A percentile compares a stretch with the other conserved stretches of the same genome.
phyloP scores from a whole-genome alignment of 2,329 filamentous ascomycete genomes.

The Penicillium sumatraense region DNA sequence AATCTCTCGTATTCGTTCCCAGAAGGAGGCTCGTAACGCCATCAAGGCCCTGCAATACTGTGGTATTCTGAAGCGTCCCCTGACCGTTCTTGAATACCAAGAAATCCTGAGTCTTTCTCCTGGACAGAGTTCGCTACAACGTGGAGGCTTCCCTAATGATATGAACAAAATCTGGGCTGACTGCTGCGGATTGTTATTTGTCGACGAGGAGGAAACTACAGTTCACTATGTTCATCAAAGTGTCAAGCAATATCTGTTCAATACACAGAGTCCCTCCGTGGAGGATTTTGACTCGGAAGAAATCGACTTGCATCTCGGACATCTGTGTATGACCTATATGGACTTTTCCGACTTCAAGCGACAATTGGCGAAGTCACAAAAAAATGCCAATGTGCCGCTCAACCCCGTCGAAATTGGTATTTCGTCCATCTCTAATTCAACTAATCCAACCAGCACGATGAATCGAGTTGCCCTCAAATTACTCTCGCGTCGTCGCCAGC shows the following conservation, averaged over 20 bases:
- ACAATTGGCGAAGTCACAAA: constrained; percentile 2
- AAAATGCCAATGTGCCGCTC: neutral
- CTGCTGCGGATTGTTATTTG: constrained; percentile 18
- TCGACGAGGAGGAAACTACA: constrained; percentile 23
- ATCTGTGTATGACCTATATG: constrained; percentile 17
- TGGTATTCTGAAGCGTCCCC: constrained; percentile 6
- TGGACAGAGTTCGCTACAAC: constrained; percentile 1
- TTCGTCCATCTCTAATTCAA: no score
- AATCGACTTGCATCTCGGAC: constrained; percentile 5
- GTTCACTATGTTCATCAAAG: constrained; percentile 16
- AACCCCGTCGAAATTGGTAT: neutral
- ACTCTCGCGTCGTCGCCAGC: no score
- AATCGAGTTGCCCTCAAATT: no score
- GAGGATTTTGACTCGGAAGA: neutral
- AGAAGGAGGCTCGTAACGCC: no score
- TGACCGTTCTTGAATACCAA: constrained; percentile 1
- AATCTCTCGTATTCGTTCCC: neutral
- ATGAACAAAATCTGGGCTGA: constrained; percentile 14
- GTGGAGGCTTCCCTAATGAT: constrained; percentile 15
- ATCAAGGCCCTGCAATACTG: constrained; percentile 6
- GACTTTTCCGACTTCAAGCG: constrained; percentile 17
- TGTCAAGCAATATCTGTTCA: constrained; percentile 13
- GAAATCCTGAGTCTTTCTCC: constrained; percentile 10
- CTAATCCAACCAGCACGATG: no score
- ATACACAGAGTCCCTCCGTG: no score